Evolutionary conservation across 78 protist genomes (phyloP).

Genomic region (Dictyostelium purpureum): DNA sequence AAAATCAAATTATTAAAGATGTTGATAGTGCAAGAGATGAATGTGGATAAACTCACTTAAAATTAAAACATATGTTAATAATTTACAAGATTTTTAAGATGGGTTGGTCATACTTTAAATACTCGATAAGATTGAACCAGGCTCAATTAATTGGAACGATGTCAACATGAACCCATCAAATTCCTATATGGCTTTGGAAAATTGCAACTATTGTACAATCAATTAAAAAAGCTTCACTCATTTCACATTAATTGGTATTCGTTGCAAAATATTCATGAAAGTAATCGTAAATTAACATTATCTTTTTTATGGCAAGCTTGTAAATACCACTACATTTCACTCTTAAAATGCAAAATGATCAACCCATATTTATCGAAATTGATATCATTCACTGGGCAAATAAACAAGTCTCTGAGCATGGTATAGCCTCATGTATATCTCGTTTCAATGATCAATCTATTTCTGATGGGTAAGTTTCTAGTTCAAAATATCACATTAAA

Average conservation of each 20-base stretch:
- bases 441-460: no score
- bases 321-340: conserved; percentile 25
- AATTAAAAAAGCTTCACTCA: conserved; percentile 60
- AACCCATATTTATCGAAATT: conserved; percentile 11
- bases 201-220: conserved; percentile 90
- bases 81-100: conserved; percentile 79
- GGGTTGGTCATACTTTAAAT: conserved; percentile 75
- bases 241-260: conserved; percentile 87
- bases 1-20: no score
- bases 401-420: conserved; percentile 32
- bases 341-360: background rate
- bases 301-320: conserved; percentile 90
- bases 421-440: conserved; percentile 11
- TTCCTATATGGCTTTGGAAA: conserved; percentile 84
- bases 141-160: conserved; percentile 61
- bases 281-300: conserved; percentile 88
- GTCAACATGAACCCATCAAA: conserved; percentile 72
- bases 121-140: conserved; percentile 83
- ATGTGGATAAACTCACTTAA: conserved; percentile 89
- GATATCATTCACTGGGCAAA: conserved; percentile 69
- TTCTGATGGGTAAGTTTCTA: no score
- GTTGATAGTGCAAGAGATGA: conserved; percentile 87
- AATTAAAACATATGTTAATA: conserved; percentile 54
- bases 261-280: conserved; percentile 91
- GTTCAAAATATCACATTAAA: no score